Base-by-base conservation (phyloP, 441 rosid species). In the Mallotus japonicus region DNA sequence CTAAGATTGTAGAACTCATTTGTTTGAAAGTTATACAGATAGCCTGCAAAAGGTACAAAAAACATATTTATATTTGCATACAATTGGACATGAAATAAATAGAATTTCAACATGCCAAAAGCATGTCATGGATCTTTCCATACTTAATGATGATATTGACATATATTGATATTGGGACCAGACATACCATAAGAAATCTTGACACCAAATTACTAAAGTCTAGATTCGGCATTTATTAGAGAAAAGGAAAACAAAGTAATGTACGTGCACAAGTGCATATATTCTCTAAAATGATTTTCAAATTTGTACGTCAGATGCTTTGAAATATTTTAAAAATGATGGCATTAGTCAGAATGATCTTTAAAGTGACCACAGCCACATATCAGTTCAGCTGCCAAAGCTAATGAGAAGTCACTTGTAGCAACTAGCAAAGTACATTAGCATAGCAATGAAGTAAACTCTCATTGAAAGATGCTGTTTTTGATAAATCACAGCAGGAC, bases 1-100 rank as follows among this genome's bases (percentile, higher is more conserved):
- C 97, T 93, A 78, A 95, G 96, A 85, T 95, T 91, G 72, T 90
- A 95, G 79, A 89, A 85, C 79, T 95, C 99, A 83, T 85, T 89
- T 47, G 99, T 88, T 80, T 93, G 99, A 82, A 81, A 87, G 69
- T 91, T 95, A 78, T 84, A 93, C 42, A 95, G 86, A 82, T 95
- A 90, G 49, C 99, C 98, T 93, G 87, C 83, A 79, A 81, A 16
- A 5, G 71, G 56, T 60, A 69, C 62, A 50, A 32, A 66, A 73
- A 74, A 57, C 46, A 14, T 56, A 24, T 53, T 51, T 37, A 14
- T 56, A 19, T 53, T 73, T 57, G 72, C 28, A 60, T 16, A 64
- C 55, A 63, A 54, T 17, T 6, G 47, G 7, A 40, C 24, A 49
- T 37, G 37, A 62, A 73, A 32, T 22, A 61, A 62, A 19, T 34